phyloP scores from a whole-genome alignment of 2,329 filamentous ascomycete species.

The Zarea fungicola region DNA sequence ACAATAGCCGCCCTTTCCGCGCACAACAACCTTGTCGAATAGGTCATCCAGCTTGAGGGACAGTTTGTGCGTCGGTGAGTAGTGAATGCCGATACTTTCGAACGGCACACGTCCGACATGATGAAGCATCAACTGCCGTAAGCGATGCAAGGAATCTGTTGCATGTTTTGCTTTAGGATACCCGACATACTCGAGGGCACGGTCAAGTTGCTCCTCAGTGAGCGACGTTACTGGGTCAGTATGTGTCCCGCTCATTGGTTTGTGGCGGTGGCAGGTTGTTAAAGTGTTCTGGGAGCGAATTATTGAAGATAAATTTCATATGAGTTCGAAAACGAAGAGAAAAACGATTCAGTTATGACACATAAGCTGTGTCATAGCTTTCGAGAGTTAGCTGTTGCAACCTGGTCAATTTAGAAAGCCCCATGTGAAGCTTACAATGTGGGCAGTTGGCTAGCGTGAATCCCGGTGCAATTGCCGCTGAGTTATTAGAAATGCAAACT shows the following conservation, averaged over 20 bases:
- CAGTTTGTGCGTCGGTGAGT: slow-evolving; percentile 32
- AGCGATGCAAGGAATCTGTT: slow-evolving; percentile 22
- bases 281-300: too few species aligned
- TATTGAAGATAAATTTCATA: too few species aligned
- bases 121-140: slow-evolving; percentile 28
- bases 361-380: too few species aligned
- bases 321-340: too few species aligned
- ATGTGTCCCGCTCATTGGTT: too few species aligned
- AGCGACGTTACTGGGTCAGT: slow-evolving; percentile 16
- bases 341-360: too few species aligned
- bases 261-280: background rate
- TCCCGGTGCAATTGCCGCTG: too few species aligned
- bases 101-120: slow-evolving; percentile 50
- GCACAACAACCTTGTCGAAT: slow-evolving; percentile 41
- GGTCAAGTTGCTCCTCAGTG: slow-evolving; percentile 23
- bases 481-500: too few species aligned
- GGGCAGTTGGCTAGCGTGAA: too few species aligned
- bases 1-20: slow-evolving; percentile 46
- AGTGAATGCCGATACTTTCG: slow-evolving; percentile 50
- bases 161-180: slow-evolving; percentile 21
- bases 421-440: too few species aligned
- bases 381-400: too few species aligned
- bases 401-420: too few species aligned
- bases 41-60: slow-evolving; percentile 35
- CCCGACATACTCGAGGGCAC: slow-evolving; percentile 26